Base-by-base conservation (phyloP, 75 land plant species). In the Larix kaempferi region DNA sequence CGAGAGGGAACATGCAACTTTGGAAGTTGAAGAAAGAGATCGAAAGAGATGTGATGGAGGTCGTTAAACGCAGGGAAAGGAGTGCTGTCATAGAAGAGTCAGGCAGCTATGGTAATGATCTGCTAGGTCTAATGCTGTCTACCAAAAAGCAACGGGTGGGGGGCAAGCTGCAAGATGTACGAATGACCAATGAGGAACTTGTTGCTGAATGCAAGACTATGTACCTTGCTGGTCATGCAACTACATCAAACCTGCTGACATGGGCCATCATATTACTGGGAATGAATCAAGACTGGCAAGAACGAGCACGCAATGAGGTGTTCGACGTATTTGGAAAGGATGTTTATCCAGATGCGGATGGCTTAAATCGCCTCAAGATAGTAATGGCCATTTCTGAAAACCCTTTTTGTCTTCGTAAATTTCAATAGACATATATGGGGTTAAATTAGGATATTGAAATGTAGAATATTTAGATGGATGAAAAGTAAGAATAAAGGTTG, bases 151-250 rank as follows among this genome's bases (percentile, higher is more conserved):
- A 66, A 22, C 80, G 81, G 6, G 39, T 37, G 26, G 71, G 66
- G 17, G 78, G 0, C 15, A 37, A 37, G 19, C 2, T 17, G 8
- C 35, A 75, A 56, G 41, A 55, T 35, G 29, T 8, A 12, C 41
- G 74, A 19, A 5, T 88, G 80, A 79, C 80, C 13, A 63, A 59
- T 0, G 84, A 86, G 5, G 88, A 88, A 1, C 71, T 92, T 65
- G 71, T 86, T 22, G 88, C 86, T n/a, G 80, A 86, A 26, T 89
- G 86, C 80, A 86, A 77, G 63, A n/a, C 65, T 7, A 86, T 88
- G 62, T 86, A 58, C 74, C 79, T 85, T 39, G 87, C 85, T 12
- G 88, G 90, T 5, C 85, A 88, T 4, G 88, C 81, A 35, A 86
- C 90, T 25, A 79, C 75, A 0, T 12, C 86, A 21, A 59, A 41